phyloP scores from a whole-genome alignment of 1,284 basidiomycete genomes.

The Ceratobasidium sp. region DNA sequence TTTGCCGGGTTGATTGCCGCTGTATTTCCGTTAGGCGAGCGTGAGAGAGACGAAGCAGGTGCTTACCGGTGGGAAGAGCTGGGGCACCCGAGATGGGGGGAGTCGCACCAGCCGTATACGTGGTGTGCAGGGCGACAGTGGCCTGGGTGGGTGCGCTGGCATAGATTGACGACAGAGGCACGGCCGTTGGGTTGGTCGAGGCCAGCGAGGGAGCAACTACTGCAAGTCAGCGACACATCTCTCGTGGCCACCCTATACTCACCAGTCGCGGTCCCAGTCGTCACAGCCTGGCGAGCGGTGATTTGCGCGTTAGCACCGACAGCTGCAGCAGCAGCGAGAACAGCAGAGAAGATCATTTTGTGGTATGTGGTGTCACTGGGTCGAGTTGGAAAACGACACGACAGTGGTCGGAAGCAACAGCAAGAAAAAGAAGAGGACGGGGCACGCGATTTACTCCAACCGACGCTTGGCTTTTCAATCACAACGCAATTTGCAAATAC shows the following conservation, averaged over 20 bases:
- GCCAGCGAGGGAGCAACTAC: conserved; percentile 23
- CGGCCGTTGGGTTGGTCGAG: conserved; percentile 35
- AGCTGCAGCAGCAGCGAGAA: conserved; percentile 15
- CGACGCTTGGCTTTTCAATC: not conserved
- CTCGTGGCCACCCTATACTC: not conserved
- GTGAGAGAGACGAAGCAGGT: conserved; percentile 26
- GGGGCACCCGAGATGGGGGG: conserved; percentile 70
- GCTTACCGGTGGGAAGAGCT: conserved; percentile 66
- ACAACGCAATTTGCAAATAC: not conserved
- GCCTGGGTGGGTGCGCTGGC: conserved; percentile 68
- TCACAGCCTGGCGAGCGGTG: no score
- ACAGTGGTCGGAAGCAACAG: not conserved
- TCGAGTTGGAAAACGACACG: conserved; percentile 31
- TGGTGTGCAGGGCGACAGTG: conserved; percentile 59
- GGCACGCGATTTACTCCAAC: not conserved
- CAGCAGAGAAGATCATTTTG: conserved; percentile 3
- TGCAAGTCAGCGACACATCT: not conserved
- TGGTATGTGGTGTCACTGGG: not conserved
- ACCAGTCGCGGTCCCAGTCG: not conserved
- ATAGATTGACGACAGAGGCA: conserved; percentile 54
- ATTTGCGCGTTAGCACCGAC: conserved; percentile 13
- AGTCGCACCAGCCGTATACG: conserved; percentile 63
- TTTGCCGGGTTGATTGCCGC: conserved; percentile 54
- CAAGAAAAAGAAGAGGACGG: not conserved
- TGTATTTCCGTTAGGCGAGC: conserved; percentile 48